phyloP scores from a whole-genome alignment of 768 basidiomycete genomes.

The Russula vinacea region DNA sequence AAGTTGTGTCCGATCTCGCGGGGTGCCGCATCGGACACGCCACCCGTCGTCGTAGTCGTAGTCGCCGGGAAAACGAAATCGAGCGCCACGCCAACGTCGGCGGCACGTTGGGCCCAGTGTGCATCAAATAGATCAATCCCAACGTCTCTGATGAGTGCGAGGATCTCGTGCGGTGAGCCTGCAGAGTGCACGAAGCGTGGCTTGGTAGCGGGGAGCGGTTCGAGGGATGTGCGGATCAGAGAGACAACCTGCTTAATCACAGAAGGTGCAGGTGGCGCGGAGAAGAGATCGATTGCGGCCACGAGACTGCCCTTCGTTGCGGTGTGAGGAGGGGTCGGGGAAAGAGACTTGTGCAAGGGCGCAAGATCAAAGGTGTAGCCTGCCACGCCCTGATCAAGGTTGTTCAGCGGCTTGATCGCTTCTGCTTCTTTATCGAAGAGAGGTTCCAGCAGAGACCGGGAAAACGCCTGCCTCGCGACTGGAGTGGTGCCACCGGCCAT shows the following conservation, averaged over 20 bases:
- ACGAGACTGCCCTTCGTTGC: conserved; percentile 1
- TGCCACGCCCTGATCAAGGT: conserved; percentile 62
- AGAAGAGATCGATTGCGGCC: conserved; percentile 4
- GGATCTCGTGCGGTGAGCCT: conserved; percentile 70
- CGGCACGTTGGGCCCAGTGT: conserved; percentile 65
- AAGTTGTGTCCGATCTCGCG: conserved; percentile 68
- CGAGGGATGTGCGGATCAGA: conserved; percentile 60
- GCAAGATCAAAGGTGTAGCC: conserved; percentile 74
- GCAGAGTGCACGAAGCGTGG: conserved; percentile 57
- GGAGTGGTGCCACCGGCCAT: conserved; percentile 60
- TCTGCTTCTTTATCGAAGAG: conserved; percentile 56
- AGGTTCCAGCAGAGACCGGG: conserved; percentile 53
- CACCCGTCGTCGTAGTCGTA: background rate
- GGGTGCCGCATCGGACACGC: conserved; percentile 28
- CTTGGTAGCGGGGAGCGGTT: conserved; percentile 51
- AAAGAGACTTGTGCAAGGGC: conserved; percentile 42
- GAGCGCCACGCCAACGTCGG: conserved; percentile 67
- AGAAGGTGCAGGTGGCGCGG: conserved; percentile 10
- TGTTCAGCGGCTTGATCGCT: conserved; percentile 47
- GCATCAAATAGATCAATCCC: conserved; percentile 79
- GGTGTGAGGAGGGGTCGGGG: background rate
- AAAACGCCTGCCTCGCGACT: conserved; percentile 62
- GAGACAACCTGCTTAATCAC: conserved; percentile 34
- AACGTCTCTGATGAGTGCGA: conserved; percentile 56
- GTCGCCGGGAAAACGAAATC: conserved; percentile 70